Evolutionary conservation across 345 rosid species (phyloP).

Genomic region (Eucalyptus marginata): DNA sequence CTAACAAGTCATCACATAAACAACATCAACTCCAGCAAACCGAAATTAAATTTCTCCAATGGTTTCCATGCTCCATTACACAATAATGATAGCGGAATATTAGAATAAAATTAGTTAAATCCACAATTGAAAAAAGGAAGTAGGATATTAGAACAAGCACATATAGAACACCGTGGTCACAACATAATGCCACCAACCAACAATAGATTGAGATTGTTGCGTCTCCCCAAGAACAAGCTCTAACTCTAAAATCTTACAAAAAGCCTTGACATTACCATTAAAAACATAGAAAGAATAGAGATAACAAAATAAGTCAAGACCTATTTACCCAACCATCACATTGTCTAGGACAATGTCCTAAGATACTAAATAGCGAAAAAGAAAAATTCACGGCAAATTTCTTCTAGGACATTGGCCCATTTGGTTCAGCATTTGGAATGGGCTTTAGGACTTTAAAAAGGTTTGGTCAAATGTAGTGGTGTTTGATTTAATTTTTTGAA

Average conservation of each 20-base stretch:
- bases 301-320: background rate
- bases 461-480: too few relatives aligned
- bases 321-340: background rate
- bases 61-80: background rate
- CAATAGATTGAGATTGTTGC: background rate
- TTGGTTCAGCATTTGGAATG: too few relatives aligned
- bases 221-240: background rate
- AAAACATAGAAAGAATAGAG: background rate
- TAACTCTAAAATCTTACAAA: background rate
- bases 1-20: background rate
- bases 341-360: background rate
- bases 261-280: background rate
- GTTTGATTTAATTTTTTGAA: too few relatives aligned
- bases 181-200: background rate
- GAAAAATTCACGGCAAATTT: background rate
- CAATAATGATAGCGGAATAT: background rate
- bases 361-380: background rate
- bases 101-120: background rate
- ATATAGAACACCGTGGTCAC: background rate
- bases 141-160: background rate
- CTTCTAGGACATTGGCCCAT: background rate
- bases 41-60: background rate
- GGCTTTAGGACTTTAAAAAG: too few relatives aligned
- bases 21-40: background rate
- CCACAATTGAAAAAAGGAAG: background rate